Evolutionary conservation across 805 yeast genomes (phyloP).

Genomic region (Hanseniaspora hatyaiensis): DNA sequence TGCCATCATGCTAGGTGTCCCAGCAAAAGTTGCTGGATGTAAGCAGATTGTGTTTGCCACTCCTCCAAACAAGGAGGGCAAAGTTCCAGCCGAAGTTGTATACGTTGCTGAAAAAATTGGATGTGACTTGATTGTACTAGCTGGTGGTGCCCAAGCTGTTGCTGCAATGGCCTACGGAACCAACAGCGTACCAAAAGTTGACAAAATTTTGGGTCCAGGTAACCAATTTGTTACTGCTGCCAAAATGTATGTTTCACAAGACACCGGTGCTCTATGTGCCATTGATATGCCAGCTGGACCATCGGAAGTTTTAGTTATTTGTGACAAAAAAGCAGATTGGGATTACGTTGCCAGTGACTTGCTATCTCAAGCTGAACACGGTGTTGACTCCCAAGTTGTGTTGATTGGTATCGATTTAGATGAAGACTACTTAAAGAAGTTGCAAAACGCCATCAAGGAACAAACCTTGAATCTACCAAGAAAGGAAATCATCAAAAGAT

Average conservation of each 20-base stretch:
- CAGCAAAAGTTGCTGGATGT: conserved; percentile 96
- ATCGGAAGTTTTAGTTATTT: conserved; percentile 91
- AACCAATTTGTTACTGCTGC: conserved; percentile 99
- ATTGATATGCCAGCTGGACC: conserved; percentile 99
- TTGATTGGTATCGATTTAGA: conserved; percentile 69
- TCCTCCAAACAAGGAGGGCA: conserved; percentile 82
- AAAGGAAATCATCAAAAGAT: conserved; percentile 81
- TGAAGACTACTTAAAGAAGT: conserved; percentile 45
- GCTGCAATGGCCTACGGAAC: conserved; percentile 99
- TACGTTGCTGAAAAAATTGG: conserved; percentile 95
- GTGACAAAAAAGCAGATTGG: conserved; percentile 78
- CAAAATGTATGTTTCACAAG: conserved; percentile 93
- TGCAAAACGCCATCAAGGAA: conserved; percentile 70
- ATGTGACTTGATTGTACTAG: conserved; percentile 77
- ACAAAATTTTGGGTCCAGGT: conserved; percentile 96
- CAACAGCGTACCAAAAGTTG: conserved; percentile 80
- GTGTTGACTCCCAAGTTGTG: conserved; percentile 94
- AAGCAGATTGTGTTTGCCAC: conserved; percentile 83
- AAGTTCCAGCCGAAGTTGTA: conserved; percentile 89
- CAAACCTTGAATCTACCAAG: conserved; percentile 84
- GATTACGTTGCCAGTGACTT: conserved; percentile 95
- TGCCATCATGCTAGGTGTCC: conserved; percentile 95
- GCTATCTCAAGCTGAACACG: conserved; percentile 97
- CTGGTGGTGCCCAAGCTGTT: conserved; percentile 99
- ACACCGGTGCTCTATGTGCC: conserved; percentile 85